Base-by-base conservation (phyloP, 208 protist species). In the Herpetomonas muscarum region DNA sequence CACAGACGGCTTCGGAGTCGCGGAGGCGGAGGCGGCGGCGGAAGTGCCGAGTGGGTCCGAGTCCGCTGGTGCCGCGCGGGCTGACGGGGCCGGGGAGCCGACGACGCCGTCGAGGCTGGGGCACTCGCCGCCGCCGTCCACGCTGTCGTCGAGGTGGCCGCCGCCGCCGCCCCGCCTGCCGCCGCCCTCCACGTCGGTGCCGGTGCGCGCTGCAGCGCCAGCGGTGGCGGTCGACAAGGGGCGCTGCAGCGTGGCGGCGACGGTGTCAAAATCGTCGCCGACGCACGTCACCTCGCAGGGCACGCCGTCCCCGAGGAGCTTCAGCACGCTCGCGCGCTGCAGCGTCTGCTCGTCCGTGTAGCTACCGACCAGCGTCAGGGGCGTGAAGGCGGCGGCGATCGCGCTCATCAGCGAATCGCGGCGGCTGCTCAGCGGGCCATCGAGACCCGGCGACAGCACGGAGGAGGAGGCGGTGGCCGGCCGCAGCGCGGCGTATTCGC, bases 271-370 rank as follows among this genome's bases (percentile, higher is more conserved):
- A 17, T 56, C 46, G 31, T 72, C 67, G 19, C 66, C 57, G 39
- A 87, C 36, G 66, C 68, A 87, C 52, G 66, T 74, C 41, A 76
- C 70, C 58, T 90, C 81, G 51, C 81, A 90, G 7, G 64, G 63
- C 53, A 93, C 74, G 32, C 86, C 86, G 28, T 93, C 86, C 22
- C 78, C 62, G 54, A 86, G 49, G 22, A 93, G 67, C 41, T 80
- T 64, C 41, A 61, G 59, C 51, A 93, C 68, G 26, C 55, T 68
- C 26, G 70, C 66, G 36, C 68, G 64, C 63, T 93, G 82, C 53
- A 93, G 52, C 25, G 57, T 54, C 49, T 71, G 63, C 71, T 90
- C 87, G 55, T 88, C 78, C 1, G 51, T 65, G 64, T 89, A 89
- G 45, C 39, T 62, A 56, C 74, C 79, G 32, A 81, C 55, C 17